Conservation (phyloP, 1,284 basidiomycete genomes). For the Cutaneotrichosporon sp. region DNA sequence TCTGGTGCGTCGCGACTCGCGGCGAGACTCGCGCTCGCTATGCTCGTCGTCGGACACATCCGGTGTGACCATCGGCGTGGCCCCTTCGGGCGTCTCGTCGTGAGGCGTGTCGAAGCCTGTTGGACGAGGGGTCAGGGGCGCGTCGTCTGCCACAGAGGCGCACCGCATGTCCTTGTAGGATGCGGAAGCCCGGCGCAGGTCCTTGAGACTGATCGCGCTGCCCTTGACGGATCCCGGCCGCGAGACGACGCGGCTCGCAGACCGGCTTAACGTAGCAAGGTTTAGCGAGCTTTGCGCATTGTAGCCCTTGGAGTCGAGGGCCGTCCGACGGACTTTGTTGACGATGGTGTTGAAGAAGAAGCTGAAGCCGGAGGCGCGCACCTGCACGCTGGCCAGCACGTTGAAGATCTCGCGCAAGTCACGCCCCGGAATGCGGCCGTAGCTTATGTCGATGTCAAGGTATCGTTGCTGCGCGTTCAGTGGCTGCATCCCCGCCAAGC, state of each 20-base stretch:
- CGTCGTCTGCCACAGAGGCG: neutral
- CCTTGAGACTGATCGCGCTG: neutral
- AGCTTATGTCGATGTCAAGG: constrained; percentile 47
- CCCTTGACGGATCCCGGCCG: neutral
- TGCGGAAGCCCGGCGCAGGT: neutral
- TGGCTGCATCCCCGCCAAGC: constrained; percentile 42
- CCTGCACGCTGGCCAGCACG: constrained; percentile 40
- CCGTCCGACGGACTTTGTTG: constrained; percentile 43
- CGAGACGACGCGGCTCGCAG: neutral
- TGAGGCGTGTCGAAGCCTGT: neutral
- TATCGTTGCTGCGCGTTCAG: constrained; percentile 47
- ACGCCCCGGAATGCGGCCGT: constrained; percentile 43
- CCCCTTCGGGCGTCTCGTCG: neutral
- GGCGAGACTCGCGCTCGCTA: constrained; percentile 2
- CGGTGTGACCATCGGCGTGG: neutral
- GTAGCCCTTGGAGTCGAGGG: constrained; percentile 49
- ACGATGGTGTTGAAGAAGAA: constrained; percentile 53
- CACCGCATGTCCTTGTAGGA: constrained; percentile 5
- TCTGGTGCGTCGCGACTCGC: neutral
- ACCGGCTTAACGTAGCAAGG: neutral
- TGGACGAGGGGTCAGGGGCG: neutral
- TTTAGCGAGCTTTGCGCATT: constrained; percentile 14
- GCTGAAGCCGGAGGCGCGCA: constrained; percentile 47
- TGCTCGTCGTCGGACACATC: constrained; percentile 14
- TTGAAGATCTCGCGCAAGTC: constrained; percentile 46